Percentiles rank a stretch among this genome's conserved stretches.
Evolutionary conservation across 164 flowering plant species (phyloP).

Genomic region (Kingdonia uniflora): DNA sequence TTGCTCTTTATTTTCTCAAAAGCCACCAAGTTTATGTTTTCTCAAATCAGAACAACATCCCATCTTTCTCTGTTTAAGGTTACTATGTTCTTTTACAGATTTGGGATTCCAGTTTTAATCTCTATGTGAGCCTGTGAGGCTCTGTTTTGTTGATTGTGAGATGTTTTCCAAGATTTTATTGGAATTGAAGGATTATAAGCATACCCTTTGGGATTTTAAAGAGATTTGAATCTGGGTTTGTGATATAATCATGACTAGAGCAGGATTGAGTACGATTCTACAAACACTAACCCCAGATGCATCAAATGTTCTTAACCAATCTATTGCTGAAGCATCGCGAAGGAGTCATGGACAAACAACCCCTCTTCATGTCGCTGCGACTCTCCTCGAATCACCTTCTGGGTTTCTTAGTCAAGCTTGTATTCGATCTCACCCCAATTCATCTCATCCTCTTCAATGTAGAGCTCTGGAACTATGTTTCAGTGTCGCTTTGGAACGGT

Average conservation of each 20-base stretch:
- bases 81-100: too few relatives aligned
- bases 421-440: constrained; percentile 88
- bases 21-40: too few relatives aligned
- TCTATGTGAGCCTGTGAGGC: too few relatives aligned
- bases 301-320: constrained; percentile 68
- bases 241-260: constrained; percentile 62
- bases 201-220: too few relatives aligned
- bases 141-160: too few relatives aligned
- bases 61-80: too few relatives aligned
- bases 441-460: constrained; percentile 97
- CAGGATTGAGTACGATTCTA: constrained; percentile 71
- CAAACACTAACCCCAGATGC: constrained; percentile 93
- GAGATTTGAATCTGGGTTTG: too few relatives aligned
- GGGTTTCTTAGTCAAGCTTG: constrained; percentile 88
- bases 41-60: too few relatives aligned
- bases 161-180: too few relatives aligned
- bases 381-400: constrained; percentile 67
- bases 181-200: too few relatives aligned
- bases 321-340: constrained; percentile 75
- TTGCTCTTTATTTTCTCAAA: too few relatives aligned
- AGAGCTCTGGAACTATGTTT: constrained; percentile 97
- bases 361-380: constrained; percentile 93
- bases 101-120: too few relatives aligned
- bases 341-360: constrained; percentile 91
- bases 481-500: constrained; percentile 89